phyloP scores from a whole-genome alignment of 2,329 filamentous ascomycete genomes.

The Cladosporium austrohemisphaericum region DNA sequence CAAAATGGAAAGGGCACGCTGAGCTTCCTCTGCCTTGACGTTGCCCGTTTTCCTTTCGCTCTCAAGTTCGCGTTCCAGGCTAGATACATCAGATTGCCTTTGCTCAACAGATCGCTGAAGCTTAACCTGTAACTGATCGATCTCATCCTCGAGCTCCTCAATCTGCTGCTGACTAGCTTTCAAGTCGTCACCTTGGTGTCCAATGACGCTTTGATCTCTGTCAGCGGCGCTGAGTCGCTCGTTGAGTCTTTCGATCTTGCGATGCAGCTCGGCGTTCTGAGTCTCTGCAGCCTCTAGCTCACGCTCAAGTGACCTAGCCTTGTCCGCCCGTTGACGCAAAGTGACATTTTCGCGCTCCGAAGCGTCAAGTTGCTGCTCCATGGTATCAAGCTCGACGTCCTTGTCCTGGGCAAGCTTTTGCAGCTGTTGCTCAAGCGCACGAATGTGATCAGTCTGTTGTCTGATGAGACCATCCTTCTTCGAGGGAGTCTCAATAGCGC shows the following conservation, averaged over 20 bases:
- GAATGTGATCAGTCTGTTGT: conserved; percentile 35
- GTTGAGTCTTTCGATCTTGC: conserved; percentile 23
- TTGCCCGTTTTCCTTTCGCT: conserved; percentile 24
- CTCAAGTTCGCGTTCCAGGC: conserved; percentile 42
- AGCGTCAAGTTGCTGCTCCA: conserved; percentile 29
- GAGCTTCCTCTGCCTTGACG: conserved; percentile 24
- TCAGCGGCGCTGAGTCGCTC: conserved; percentile 23
- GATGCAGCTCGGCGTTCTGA: conserved; percentile 29
- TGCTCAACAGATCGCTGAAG: conserved; percentile 32
- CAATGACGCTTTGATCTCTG: conserved; percentile 28
- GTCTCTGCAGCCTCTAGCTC: conserved; percentile 30
- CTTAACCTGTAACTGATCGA: conserved; percentile 39
- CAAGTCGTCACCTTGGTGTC: conserved; percentile 26
- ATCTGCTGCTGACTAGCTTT: conserved; percentile 26
- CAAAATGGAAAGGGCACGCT: conserved; percentile 48
- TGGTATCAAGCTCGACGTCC: conserved; percentile 32
- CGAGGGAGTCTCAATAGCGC: conserved; percentile 34
- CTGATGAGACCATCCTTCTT: conserved; percentile 36
- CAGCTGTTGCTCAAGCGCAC: conserved; percentile 31
- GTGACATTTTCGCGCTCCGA: conserved; percentile 21
- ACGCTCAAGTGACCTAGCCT: conserved; percentile 31
- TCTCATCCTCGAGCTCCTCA: conserved; percentile 37
- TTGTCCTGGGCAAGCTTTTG: conserved; percentile 34
- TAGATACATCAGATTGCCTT: conserved; percentile 36
- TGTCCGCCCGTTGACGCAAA: conserved; percentile 16